Conservation (phyloP, 345 rosid species). For the Hirschfeldia incana region DNA sequence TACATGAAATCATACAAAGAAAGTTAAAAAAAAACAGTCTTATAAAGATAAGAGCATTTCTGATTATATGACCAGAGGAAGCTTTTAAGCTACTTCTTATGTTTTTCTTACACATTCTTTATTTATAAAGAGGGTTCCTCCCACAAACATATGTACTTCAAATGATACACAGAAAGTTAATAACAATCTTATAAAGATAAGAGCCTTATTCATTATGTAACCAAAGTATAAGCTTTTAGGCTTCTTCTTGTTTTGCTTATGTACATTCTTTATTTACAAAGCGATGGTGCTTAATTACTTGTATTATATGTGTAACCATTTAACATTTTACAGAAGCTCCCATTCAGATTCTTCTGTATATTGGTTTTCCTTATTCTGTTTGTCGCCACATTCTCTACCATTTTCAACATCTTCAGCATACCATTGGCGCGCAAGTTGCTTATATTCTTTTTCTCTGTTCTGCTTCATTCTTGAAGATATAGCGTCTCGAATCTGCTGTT, state of each 20-base stretch:
- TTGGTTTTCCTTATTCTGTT: slow-evolving; percentile 10
- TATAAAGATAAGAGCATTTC: background rate
- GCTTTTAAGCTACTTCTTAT: background rate
- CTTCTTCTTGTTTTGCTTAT: slow-evolving; percentile 26
- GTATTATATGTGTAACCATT: background rate
- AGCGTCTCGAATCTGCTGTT: slow-evolving; percentile 52
- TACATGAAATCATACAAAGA: background rate
- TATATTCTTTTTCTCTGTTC: slow-evolving; percentile 60
- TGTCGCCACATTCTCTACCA: slow-evolving; percentile 18
- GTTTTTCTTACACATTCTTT: background rate
- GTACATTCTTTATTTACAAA: slow-evolving; percentile 25
- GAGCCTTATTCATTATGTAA: slow-evolving; percentile 2
- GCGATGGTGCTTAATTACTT: background rate
- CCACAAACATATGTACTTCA: background rate
- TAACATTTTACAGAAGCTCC: slow-evolving; percentile 63
- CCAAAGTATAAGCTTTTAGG: slow-evolving; percentile 15
- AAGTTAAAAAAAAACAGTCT: background rate
- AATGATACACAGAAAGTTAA: background rate
- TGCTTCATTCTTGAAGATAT: slow-evolving; percentile 62
- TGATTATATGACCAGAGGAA: background rate
- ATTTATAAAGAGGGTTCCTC: background rate
- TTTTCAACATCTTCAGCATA: slow-evolving; percentile 31
- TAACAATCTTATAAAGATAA: background rate
- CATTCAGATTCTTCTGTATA: slow-evolving; percentile 62
- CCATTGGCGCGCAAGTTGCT: slow-evolving; percentile 56